Base-by-base conservation (phyloP, 1,139 yeast genomes). In the Sugiyamaella neomexicana region DNA sequence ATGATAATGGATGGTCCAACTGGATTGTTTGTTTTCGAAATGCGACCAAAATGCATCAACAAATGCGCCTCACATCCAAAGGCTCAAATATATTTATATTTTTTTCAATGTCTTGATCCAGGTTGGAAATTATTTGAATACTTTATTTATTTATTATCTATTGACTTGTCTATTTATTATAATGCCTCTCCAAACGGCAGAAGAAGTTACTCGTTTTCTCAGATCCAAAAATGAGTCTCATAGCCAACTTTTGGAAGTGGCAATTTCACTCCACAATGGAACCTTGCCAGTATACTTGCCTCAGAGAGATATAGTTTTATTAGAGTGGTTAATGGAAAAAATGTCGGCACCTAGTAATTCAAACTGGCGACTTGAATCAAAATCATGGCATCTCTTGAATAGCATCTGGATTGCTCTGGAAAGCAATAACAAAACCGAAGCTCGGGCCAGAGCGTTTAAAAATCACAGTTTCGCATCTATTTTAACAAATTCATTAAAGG, bases 271-370 rank as follows among this genome's bases (percentile, higher is more conserved):
- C 8, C 60, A 82, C 1, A 69, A 73, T 10, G 75, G 73, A 5
- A 57, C 72, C 9, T 63, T 74, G 13, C 63, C 73, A 0, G 73
- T 82, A 0, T 77, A 77, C 57, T 77, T 89, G 10, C 97, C 96
- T 2, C 80, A 84, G 56, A 75, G 74, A 53, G 76, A 79, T 12
- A 64, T 71, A 0, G 89, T 89, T 55, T 70, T 89, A 2, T 72
- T 86, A 40, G 91, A 86, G 53, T 76, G 90, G 62, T 61, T 86
- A 2, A 74, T 83, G 58, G 95, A 88, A 63, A 75, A 91, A 60
- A 69, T 89, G 61, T 60, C 60, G 23, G 53, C 16, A 5, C 12
- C 36, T 17, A 47, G 31, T 29, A 52, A 53, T 25, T 40, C 53
- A 1, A 32, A 36, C 15, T 62, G 63, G 55, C 43, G 61, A 41